These are phyloP conservation scores for Lycium barbarum DNA, from an alignment of 257 asterid genomes.

Conservation along the genomic window DNA sequence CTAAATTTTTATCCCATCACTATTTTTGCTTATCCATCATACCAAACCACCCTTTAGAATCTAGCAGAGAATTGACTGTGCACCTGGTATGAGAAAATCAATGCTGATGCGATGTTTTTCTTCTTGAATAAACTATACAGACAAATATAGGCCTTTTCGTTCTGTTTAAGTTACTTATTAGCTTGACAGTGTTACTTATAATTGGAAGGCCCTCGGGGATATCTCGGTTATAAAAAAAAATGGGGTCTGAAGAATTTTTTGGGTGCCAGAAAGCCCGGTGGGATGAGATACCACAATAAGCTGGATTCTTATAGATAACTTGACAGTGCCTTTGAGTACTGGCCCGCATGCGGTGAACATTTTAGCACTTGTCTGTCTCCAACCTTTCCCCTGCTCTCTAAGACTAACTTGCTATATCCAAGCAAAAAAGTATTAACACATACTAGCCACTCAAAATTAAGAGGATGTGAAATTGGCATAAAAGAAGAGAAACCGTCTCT, in stretches of 20 bases:
- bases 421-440: background rate
- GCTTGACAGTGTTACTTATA: background rate
- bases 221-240: background rate
- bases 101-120: background rate
- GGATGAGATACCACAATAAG: background rate
- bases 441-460: background rate
- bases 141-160: background rate
- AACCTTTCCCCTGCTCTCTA: background rate
- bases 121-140: background rate
- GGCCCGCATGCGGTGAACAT: background rate
- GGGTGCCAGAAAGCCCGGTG: background rate
- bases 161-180: background rate
- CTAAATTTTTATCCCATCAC: too few species aligned
- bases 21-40: too few species aligned
- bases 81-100: constrained; percentile 25
- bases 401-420: background rate
- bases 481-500: background rate
- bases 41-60: too few species aligned
- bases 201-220: background rate
- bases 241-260: background rate
- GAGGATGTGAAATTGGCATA: background rate
- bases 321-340: background rate
- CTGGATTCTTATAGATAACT: background rate
- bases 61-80: constrained; percentile 9
- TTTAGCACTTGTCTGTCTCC: background rate